Evolutionary conservation across 345 rosid genomes (phyloP), one percentile per base, ranked within the genome.

Genomic region (thale cress (Arabidopsis thaliana)): DNA sequence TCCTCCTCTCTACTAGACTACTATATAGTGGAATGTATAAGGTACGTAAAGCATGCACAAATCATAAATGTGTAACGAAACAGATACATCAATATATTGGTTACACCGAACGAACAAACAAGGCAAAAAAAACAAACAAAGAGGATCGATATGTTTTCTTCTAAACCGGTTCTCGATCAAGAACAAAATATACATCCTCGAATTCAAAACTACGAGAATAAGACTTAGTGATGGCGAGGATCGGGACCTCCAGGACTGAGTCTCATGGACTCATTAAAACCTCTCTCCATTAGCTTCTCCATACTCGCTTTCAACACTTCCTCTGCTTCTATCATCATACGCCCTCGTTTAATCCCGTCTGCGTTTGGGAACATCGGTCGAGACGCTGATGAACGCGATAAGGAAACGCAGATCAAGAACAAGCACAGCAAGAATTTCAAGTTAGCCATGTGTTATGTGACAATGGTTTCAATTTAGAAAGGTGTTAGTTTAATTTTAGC

Each of bases 191-290:
- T 5, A 52, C 7, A 75, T 50, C 55, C 57, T 51, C 58, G 13
- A 40, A 66, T 66, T 1, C 0, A 13, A 67, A 50, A 22, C n/a
- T 42, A 75, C 11, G 1, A 52, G 41, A 22, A n/a, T 33, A 46
- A 5, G 1, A 51, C 36, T 71, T 72, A 83, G 65, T 88, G 90
- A 70, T 90, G 96, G 46, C 82, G 86, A 22, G 87, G 90, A 72
- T 88, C 88, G 16, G 90, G 91, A 46, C 96, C 91, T 11, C 96
- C 96, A 13, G 93, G 96, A 73, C 90, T 87, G 0, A 75, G 65
- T 56, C 90, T 53, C 33, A 65, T 70, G 41, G 96, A 65, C 49
- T 80, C 67, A 51, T 51, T 14, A 16, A 78, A 69, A 67, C 69
- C 80, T 59, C n/a, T 76, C 42, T 85, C 87, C 46, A 50, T 53